These are phyloP conservation scores for Yamadazyma diospyri DNA, from an alignment of 1,139 yeast genomes.

Conservation along the genomic window DNA sequence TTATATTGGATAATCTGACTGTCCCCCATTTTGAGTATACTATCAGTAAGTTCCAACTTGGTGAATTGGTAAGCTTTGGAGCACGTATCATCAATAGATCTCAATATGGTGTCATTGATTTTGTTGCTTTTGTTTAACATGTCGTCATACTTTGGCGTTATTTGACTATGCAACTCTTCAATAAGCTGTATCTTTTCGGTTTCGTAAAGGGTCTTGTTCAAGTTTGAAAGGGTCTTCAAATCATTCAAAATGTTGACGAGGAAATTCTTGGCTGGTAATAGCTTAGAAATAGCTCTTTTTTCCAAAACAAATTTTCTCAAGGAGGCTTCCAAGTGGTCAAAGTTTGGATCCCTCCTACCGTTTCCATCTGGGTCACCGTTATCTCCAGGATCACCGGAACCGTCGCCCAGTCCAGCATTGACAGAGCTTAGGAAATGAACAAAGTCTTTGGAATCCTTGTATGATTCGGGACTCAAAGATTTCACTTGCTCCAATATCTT, in stretches of 20 bases:
- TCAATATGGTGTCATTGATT: slow-evolving; percentile 59
- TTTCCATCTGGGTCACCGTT: slow-evolving; percentile 23
- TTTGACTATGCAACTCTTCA: slow-evolving; percentile 42
- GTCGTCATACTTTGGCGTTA: slow-evolving; percentile 64
- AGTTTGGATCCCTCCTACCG: slow-evolving; percentile 54
- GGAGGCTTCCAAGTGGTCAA: slow-evolving; percentile 81
- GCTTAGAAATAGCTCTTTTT: slow-evolving; percentile 82
- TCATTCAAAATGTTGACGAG: slow-evolving; percentile 68
- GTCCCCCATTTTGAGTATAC: slow-evolving; percentile 58
- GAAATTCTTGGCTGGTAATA: slow-evolving; percentile 89
- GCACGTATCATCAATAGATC: slow-evolving; percentile 58
- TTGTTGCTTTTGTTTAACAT: slow-evolving; percentile 49
- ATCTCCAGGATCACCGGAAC: slow-evolving; percentile 24
- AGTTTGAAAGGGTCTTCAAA: slow-evolving; percentile 52
- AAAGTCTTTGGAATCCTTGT: slow-evolving; percentile 80
- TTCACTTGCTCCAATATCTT: slow-evolving; percentile 86
- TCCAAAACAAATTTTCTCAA: slow-evolving; percentile 83
- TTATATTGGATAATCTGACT: slow-evolving; percentile 52
- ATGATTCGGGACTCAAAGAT: slow-evolving; percentile 83
- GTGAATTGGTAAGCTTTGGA: slow-evolving; percentile 61
- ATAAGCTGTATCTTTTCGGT: slow-evolving; percentile 45
- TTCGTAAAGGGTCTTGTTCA: slow-evolving; percentile 56
- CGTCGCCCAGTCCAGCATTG: slow-evolving; percentile 30
- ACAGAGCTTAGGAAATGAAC: slow-evolving; percentile 89
- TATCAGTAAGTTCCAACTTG: slow-evolving; percentile 47